Percentiles rank a stretch among this genome's conserved stretches.
These are phyloP conservation scores for Angomonas deanei DNA, from an alignment of 208 protist species.

Conservation along the genomic window DNA sequence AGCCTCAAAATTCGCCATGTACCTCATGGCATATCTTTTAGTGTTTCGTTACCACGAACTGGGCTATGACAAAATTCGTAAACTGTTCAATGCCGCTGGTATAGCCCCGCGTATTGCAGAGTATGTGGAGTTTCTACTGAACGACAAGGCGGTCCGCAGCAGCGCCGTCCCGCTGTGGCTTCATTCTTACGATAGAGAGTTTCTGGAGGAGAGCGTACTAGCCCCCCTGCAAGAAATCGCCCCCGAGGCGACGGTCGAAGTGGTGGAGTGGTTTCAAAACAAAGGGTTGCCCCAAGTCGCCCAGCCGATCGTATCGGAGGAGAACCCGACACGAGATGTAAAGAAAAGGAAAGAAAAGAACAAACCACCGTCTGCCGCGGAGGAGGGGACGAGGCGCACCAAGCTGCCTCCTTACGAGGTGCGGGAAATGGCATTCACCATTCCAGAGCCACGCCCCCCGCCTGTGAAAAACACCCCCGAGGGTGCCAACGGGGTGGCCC, in stretches of 20 bases:
- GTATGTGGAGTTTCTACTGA: slow-evolving; percentile 7
- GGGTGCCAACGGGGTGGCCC: background rate
- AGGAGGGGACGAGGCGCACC: background rate
- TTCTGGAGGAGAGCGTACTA: slow-evolving; percentile 6
- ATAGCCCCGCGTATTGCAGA: slow-evolving; percentile 5
- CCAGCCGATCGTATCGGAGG: background rate
- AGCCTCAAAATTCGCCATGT: slow-evolving; percentile 40
- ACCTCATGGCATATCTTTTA: slow-evolving; percentile 66
- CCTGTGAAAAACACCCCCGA: slow-evolving; percentile 19
- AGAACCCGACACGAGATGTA: background rate
- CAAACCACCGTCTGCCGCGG: background rate
- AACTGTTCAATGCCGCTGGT: slow-evolving; percentile 40
- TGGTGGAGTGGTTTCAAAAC: slow-evolving; percentile 21
- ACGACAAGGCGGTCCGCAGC: background rate
- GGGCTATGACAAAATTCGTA: slow-evolving; percentile 33
- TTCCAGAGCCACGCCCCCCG: slow-evolving; percentile 52
- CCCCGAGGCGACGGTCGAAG: slow-evolving; percentile 14
- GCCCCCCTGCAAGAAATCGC: slow-evolving; percentile 20
- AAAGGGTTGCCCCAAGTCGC: slow-evolving; percentile 7
- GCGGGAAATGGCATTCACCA: slow-evolving; percentile 65
- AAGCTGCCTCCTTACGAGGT: slow-evolving; percentile 57
- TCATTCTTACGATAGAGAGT: slow-evolving; percentile 7
- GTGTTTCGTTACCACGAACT: slow-evolving; percentile 58
- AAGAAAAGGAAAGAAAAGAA: background rate
- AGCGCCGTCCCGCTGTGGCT: slow-evolving; percentile 4